Evolutionary conservation across 257 asterid species (phyloP), one percentile per base, ranked within the genome.

Genomic region (Leonotis leonurus): DNA sequence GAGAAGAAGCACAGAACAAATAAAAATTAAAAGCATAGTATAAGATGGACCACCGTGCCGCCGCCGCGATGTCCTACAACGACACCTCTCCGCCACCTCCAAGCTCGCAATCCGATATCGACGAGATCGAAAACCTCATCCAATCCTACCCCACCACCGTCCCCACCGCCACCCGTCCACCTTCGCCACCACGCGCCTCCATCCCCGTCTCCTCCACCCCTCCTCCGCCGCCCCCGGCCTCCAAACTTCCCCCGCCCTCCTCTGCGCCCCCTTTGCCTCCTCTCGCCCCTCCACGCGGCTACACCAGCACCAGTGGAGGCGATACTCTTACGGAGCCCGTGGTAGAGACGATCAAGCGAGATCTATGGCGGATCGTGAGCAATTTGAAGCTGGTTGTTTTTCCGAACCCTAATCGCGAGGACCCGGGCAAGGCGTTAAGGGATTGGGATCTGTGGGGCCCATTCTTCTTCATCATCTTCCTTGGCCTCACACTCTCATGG

Each of bases 391-490:
- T 84, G 37, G 94, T 89, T 57, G 94, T 89, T 35, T 89, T 89
- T 59, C 95, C 95, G 12, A 89, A 86, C 36, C 97, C 95, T 6
- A 71, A 9, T 61, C 75, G 94, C 68, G 95, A 89, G 56, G 95
- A 89, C 75, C 97, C 92, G 3, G 95, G 97, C 2, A 86, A 79
- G 61, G 94, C 97, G 6, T 70, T 86, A 74, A 73, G 89, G 56
- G 95, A 84, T 78, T 89, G 89, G 92, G 95, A 89, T 79, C 85
- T 89, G 3, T 86, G 94, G 94, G 95, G 95, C 0, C 95, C 95
- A 0, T 86, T 86, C 56, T 81, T 89, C 83, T 86, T 86, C 79
- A 89, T 89, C 77, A 92, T 89, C 17, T 89, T 84, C 62, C 90
- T 89, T 27, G 94, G 94, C 4, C 94, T 89, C 60, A 58, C 69